phyloP scores from a whole-genome alignment of 2,329 filamentous ascomycete species.

The Colletotrichum sp. region DNA sequence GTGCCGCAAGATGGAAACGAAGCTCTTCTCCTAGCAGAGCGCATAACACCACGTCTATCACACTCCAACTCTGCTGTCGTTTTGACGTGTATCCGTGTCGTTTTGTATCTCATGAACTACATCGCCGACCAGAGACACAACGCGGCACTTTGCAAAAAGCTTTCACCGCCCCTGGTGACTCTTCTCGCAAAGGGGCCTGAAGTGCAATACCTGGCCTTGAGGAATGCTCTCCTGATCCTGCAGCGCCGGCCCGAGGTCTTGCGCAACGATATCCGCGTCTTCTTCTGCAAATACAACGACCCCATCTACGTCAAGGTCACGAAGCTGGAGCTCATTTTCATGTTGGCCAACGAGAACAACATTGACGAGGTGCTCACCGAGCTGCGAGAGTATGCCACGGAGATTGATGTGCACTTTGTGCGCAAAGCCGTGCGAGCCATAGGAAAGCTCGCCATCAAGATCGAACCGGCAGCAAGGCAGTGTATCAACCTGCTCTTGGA shows the following conservation, averaged over 20 bases:
- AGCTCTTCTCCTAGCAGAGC: constrained; percentile 87
- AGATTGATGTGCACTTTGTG: constrained; percentile 98
- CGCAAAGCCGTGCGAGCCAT: constrained; percentile 97
- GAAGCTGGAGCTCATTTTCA: constrained; percentile 97
- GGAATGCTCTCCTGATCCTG: constrained; percentile 92
- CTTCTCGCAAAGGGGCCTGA: constrained; percentile 95
- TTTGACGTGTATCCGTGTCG: constrained; percentile 92
- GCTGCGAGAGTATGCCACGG: constrained; percentile 93
- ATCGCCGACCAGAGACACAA: constrained; percentile 92
- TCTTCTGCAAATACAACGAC: constrained; percentile 99
- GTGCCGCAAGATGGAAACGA: constrained; percentile 91
- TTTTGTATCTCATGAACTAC: constrained; percentile 98
- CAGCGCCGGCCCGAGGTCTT: constrained; percentile 92
- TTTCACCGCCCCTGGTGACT: constrained; percentile 94
- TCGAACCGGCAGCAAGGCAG: constrained; percentile 86
- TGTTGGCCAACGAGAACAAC: constrained; percentile 94
- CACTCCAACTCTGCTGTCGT: constrained; percentile 98
- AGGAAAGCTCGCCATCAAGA: constrained; percentile 98
- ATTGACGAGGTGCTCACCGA: constrained; percentile 96
- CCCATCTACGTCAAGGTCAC: constrained; percentile 99
- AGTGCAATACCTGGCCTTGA: constrained; percentile 94
- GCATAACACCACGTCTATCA: constrained; percentile 92
- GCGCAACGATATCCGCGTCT: constrained; percentile 95
- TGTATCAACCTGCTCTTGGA: constrained; percentile 95
- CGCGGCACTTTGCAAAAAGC: constrained; percentile 83